Evolutionary conservation across 2,329 filamentous ascomycete species (phyloP), one percentile per base, ranked within the genome.

Genomic region (Diaporthe longicolla): DNA sequence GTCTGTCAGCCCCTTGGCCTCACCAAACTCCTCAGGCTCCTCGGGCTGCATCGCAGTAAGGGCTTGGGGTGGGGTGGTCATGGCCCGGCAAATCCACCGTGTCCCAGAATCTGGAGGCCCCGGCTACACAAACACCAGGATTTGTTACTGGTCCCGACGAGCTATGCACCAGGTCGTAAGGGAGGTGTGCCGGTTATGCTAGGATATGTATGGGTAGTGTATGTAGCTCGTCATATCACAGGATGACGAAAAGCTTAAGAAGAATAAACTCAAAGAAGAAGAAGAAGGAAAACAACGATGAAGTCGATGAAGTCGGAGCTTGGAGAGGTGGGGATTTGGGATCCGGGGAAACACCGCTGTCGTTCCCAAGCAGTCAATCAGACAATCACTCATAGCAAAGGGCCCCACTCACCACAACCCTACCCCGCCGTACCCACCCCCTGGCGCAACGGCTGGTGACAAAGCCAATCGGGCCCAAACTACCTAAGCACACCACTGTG

Each of bases 1-100:
- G 78, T 85, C 79, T 78, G 80, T 59, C 45, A 74, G 4, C 52
- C 74, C 74, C 29, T 37, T 29, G 43, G 68, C 40, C 68, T 58
- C 40, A 17, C 40, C 55, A n/a, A 32, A 40, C 37, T 48, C 40
- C 48, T 35, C 17, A 15, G 43, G 17, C 37, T 70, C 40, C 48
- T 35, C 17, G n/a, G 43, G 17, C 37, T 70, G 68, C 68, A 70
- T 68, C 32, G 54, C 24, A 40, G 32, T 32, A n/a, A 40, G 29
- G 35, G 5, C 48, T 40, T 26, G 48, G 45, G 29, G 29, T 24
- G 48, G 45, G 29, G 19, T 24, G 63, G 26, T 26, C 48, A 54
- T 8, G 48, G 11, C 17, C 29, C 32, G 32, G 48, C 48, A 40
- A 26, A 26, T 21, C 63, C 15, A 35, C 8, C 21, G 10, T 24